A percentile compares a stretch with the other conserved stretches of the same genome.
phyloP scores from a whole-genome alignment of 805 yeast genomes.

The Candida alai region DNA sequence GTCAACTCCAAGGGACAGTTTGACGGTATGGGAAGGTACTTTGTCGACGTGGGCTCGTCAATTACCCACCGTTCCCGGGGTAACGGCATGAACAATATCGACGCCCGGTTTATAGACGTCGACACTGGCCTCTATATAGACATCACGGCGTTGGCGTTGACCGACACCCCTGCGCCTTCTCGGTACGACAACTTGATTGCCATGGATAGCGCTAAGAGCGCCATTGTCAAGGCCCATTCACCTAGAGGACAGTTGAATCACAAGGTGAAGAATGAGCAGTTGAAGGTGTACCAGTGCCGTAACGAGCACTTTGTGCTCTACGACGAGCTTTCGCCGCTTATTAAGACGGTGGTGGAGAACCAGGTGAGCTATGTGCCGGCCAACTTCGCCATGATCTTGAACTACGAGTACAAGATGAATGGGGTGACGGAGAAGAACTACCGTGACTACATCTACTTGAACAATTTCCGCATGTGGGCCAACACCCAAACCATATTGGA shows the following conservation, averaged over 20 bases:
- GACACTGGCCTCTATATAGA: constrained; percentile 71
- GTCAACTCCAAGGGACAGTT: constrained; percentile 13
- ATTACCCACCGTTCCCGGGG: constrained; percentile 54
- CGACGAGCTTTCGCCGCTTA: constrained; percentile 50
- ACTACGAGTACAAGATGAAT: constrained; percentile 24
- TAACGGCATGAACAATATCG: constrained; percentile 61
- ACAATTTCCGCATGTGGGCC: constrained; percentile 58
- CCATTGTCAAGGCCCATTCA: constrained; percentile 6
- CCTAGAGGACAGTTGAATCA: constrained; percentile 9
- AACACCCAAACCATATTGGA: constrained; percentile 20
- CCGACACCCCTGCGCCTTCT: constrained; percentile 28
- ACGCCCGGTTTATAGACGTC: constrained; percentile 69
- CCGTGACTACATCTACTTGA: constrained; percentile 44
- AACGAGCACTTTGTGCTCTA: constrained; percentile 53
- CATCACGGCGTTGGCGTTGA: constrained; percentile 59
- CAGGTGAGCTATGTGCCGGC: constrained; percentile 32
- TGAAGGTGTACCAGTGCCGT: constrained; percentile 43
- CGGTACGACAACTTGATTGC: constrained; percentile 14
- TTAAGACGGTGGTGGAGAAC: constrained; percentile 53
- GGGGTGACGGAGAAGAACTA: constrained; percentile 34
- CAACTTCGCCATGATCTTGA: constrained; percentile 21
- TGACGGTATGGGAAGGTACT: constrained; percentile 56
- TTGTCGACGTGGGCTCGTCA: constrained; percentile 43
- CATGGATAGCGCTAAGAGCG: constrained; percentile 9
- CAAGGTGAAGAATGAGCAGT: constrained; percentile 14